Conservation (phyloP, 1,284 basidiomycete genomes). For the Vanrija pseudolonga region DNA sequence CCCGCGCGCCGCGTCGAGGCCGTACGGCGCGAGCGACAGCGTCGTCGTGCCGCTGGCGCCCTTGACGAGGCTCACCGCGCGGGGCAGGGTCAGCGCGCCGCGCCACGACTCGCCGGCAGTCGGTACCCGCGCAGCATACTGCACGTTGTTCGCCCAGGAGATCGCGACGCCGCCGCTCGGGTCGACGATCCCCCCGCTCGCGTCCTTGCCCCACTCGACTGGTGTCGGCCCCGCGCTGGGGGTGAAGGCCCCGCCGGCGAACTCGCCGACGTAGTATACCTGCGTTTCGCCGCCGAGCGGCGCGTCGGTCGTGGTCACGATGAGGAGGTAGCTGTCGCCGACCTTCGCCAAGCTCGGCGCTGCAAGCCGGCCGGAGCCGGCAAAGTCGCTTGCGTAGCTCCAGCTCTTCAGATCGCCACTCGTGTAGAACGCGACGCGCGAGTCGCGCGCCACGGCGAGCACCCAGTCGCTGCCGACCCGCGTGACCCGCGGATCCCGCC, state of each 20-base stretch:
- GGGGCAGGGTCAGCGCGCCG: conserved; percentile 41
- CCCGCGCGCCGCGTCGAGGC: conserved; percentile 26
- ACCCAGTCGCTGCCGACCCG: conserved; percentile 49
- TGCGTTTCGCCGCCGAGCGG: conserved; percentile 45
- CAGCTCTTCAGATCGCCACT: conserved; percentile 47
- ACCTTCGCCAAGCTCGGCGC: conserved; percentile 43
- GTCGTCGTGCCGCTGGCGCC: conserved; percentile 39
- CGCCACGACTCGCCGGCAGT: conserved; percentile 45
- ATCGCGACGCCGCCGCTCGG: conserved; percentile 33
- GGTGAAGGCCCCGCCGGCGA: conserved; percentile 46
- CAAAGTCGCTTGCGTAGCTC: conserved; percentile 45
- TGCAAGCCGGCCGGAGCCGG: conserved; percentile 35
- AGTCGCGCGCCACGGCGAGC: conserved; percentile 47
- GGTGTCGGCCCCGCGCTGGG: not conserved
- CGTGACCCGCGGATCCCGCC: conserved; percentile 51
- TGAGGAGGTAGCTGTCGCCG: conserved; percentile 15
- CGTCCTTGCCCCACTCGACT: conserved; percentile 50
- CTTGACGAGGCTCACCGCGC: conserved; percentile 30
- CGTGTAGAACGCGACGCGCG: conserved; percentile 47
- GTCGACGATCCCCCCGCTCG: conserved; percentile 48
- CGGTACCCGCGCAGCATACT: conserved; percentile 47
- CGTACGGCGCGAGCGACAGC: conserved; percentile 38
- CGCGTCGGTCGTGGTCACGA: conserved; percentile 38
- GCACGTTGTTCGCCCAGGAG: conserved; percentile 51
- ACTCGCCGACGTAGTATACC: conserved; percentile 49